Evolutionary conservation across 148 eudicot species (phyloP), one percentile per base, ranked within the genome.

Genomic region (Rhododendron simsii): DNA sequence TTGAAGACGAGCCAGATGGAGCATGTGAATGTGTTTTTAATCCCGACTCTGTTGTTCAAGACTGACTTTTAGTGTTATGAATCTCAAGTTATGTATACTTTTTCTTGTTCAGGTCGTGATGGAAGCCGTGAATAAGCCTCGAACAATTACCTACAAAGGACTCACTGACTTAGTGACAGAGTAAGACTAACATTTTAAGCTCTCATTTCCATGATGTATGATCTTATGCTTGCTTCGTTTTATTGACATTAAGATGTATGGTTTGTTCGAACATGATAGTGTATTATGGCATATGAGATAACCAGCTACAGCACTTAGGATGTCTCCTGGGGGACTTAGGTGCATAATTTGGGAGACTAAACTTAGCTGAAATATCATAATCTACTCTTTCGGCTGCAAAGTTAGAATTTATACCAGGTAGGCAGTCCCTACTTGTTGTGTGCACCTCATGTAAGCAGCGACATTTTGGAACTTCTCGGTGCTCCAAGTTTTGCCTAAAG

Each of bases 111-210:
- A 97, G 99, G 98, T 97, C 86, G 95, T 97, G 86, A 95, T 97
- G 99, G 98, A 93, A 47, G 98, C 98, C 74, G 99, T 97, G 85
- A 94, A 95, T 91, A 97, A 93, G 90, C 99, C 98, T 87, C 94
- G 95, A 77, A 95, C 93, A 87, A 91, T 97, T 48, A 89, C 93
- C 63, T 97, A 95, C 85, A 97, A 97, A 92, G 99, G 99, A 87
- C 95, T 95, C 67, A 92, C 98, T 69, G 99, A 97, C 84, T 89
- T 97, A 88, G 99, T 97, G 91, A 97, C 99, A 2, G 99, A 97
- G 99, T 97, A 95, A 91, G 91, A 45, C 79, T 39, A 37, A 75
- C 47, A 39, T 85, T 83, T 67, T 47, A 33, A 33, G 23, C 39
- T 87, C 51, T 83, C 51, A 78, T 87, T 23, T 57, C 76, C 39